Conservation (phyloP, 345 rosid genomes). For the Reutealis trisperma region DNA sequence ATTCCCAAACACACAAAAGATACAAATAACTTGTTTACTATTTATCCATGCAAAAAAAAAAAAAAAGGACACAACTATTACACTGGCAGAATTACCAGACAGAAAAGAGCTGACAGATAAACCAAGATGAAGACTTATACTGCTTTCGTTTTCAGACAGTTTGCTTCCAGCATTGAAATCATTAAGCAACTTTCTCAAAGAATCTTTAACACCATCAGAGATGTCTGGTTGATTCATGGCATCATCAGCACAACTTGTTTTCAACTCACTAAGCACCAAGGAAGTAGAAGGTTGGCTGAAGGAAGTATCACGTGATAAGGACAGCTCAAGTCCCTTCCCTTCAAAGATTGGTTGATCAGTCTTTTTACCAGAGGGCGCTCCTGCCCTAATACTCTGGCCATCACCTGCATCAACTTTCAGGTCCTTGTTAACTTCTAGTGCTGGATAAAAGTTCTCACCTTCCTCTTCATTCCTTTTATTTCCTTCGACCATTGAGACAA, state of each 20-base stretch:
- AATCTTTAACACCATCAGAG: constrained; percentile 27
- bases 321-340: constrained; percentile 40
- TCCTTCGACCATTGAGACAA: constrained; percentile 72
- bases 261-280: constrained; percentile 32
- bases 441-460: constrained; percentile 35
- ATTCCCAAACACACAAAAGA: background rate
- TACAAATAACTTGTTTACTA: background rate
- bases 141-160: constrained; percentile 35
- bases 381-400: constrained; percentile 28
- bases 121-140: constrained; percentile 50
- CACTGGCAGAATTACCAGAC: constrained; percentile 28
- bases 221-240: constrained; percentile 22
- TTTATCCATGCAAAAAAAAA: constrained; percentile 12
- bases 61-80: background rate
- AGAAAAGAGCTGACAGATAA: constrained; percentile 38
- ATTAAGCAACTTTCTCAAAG: constrained; percentile 27
- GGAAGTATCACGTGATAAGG: constrained; percentile 46
- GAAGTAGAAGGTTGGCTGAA: constrained; percentile 41
- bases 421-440: constrained; percentile 37
- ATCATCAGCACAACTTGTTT: constrained; percentile 31
- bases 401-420: constrained; percentile 33
- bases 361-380: constrained; percentile 33
- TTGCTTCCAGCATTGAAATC: constrained; percentile 16
- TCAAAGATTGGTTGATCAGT: constrained; percentile 38
- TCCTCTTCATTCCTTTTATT: constrained; percentile 48